Base-by-base conservation (phyloP, 2,329 filamentous ascomycete genomes). In the Cladorrhinum sp. region DNA sequence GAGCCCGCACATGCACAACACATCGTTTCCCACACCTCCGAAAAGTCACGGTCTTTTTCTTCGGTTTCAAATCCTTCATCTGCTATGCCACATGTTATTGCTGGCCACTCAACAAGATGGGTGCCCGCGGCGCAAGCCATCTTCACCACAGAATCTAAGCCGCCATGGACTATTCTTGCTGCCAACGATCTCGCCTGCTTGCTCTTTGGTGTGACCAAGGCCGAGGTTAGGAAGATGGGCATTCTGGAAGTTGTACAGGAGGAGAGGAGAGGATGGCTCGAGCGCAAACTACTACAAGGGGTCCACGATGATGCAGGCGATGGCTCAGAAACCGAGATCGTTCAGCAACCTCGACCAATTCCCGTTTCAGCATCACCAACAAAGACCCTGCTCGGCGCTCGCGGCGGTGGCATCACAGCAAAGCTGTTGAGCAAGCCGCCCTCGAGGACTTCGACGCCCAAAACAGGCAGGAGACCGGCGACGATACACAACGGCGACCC, bases 191-290 rank as follows among this genome's bases (percentile, higher is more conserved):
- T 99, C 54, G 95, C 95, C 18, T 99, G 95, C 75, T 81, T 99
- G 49, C 89, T 98, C n/a, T 99, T 98, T 76, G 95, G 95, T n/a
- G 92, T 99, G 9, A 96, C 93, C n/a, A 91, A 92, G 71, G 91
- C 91, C 3, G 95, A 99, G 74, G 91, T 99, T 23, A 87, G 92
- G 59, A 97, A 92, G 72, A 87, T 98, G 80, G 94, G 95, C 53
- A 98, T 99, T 60, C 76, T 99, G 61, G 93, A 98, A 72, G 92
- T 99, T 28, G 92, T 99, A 18, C 90, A 94, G 74, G 87, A 93
- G 73, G 94, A 97, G 74, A 84, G 92, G 61, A 82, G 94, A 66
- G 85, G 87, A 26, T 99, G 95, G 95, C 80, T 99, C 24, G 92
- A 96, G 72, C 86, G 88, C 64, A 97, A 93, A 74, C 80, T 99